Evolutionary conservation across 2,329 filamentous ascomycete genomes (phyloP).

Genomic region (Fusarium circinatum): DNA sequence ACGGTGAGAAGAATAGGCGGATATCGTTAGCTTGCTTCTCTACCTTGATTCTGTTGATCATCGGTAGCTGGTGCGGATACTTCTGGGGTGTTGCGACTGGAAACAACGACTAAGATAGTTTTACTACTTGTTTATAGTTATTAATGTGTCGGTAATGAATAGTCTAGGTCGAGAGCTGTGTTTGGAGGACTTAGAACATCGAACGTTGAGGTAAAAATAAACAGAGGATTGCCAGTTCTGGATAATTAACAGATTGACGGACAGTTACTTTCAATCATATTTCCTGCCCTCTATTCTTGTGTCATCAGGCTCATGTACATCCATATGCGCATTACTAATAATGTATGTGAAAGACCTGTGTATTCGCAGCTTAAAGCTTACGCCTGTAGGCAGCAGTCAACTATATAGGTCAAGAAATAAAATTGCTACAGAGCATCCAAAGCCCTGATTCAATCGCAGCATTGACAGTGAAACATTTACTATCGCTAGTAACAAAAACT

Average conservation of each 20-base stretch:
- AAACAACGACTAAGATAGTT: not conserved
- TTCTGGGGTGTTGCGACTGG: conserved; percentile 1
- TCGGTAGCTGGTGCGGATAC: conserved; percentile 2
- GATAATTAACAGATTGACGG: not conserved
- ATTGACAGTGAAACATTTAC: not conserved
- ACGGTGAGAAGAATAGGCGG: not conserved
- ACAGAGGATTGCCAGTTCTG: not conserved
- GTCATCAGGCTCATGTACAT: not conserved
- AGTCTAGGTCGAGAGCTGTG: not conserved
- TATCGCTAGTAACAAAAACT: rapidly evolving
- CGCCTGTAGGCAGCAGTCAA: too few species aligned
- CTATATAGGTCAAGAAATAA: too few species aligned
- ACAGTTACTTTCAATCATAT: not conserved
- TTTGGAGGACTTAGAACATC: too few species aligned
- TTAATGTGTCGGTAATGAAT: rapidly evolving
- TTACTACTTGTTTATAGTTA: rapidly evolving
- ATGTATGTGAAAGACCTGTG: too few species aligned
- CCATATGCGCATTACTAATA: not conserved
- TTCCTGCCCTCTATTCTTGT: not conserved
- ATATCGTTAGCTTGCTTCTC: not conserved
- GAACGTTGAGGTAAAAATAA: not conserved
- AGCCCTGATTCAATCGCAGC: rapidly evolving
- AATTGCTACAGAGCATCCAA: too few species aligned
- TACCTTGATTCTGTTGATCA: not conserved
- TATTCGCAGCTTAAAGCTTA: too few species aligned